Conservation (phyloP, 768 basidiomycete genomes). For the Pisolithus marmoratus region DNA sequence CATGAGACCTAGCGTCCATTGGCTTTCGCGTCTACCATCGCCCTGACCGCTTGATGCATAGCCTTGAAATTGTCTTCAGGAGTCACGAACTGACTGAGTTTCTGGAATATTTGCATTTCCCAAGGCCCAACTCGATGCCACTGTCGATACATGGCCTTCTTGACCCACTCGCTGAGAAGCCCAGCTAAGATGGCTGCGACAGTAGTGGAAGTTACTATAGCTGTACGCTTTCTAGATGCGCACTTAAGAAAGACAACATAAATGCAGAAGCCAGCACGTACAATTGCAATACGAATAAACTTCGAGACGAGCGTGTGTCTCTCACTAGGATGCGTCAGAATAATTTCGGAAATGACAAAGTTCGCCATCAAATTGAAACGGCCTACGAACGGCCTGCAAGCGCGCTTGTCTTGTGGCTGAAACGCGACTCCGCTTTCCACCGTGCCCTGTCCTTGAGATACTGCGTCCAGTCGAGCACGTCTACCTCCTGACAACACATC, state of each 20-base stretch:
- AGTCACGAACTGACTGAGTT: conserved; percentile 62
- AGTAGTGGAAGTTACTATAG: conserved; percentile 71
- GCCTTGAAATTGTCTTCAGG: conserved; percentile 66
- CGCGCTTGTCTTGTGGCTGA: conserved; percentile 60
- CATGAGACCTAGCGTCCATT: conserved; percentile 46
- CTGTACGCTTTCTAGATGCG: conserved; percentile 67
- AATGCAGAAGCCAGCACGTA: conserved; percentile 31
- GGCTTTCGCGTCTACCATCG: conserved; percentile 65
- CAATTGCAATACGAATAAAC: conserved; percentile 84
- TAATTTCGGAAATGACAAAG: conserved; percentile 77
- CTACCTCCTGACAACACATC: conserved; percentile 53
- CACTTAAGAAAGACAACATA: not conserved
- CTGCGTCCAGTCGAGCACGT: conserved; percentile 78
- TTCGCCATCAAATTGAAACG: conserved; percentile 82
- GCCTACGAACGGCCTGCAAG: conserved; percentile 68
- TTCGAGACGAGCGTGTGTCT: conserved; percentile 64
- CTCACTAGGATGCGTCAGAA: conserved; percentile 63
- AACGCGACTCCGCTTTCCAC: conserved; percentile 57
- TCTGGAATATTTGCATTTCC: conserved; percentile 69
- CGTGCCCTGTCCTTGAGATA: conserved; percentile 72
- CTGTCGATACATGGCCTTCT: conserved; percentile 56
- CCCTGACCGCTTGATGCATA: conserved; percentile 60
- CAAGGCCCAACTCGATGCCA: conserved; percentile 64
- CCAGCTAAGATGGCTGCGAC: conserved; percentile 77
- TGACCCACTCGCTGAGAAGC: conserved; percentile 64